phyloP scores from a whole-genome alignment of 2,329 filamentous ascomycete genomes.

The Aulographum hederae region DNA sequence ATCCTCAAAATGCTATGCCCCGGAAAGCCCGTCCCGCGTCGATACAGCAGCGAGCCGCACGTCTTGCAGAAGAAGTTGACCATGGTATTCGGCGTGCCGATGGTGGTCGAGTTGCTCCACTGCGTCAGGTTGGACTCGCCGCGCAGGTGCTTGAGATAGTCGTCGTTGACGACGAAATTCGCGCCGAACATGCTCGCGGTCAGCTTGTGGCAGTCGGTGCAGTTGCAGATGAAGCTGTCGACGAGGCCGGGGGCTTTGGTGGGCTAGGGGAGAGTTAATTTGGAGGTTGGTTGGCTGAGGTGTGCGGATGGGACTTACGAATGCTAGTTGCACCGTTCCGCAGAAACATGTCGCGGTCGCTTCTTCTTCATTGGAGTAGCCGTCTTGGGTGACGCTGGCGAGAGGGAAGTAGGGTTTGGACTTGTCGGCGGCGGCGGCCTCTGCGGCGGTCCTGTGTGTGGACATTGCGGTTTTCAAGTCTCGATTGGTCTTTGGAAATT shows the following conservation, averaged over 20 bases:
- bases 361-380: slow-evolving; percentile 9
- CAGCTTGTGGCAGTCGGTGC: slow-evolving; percentile 42
- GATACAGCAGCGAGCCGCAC: slow-evolving; percentile 44
- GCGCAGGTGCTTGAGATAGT: slow-evolving; percentile 28
- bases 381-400: slow-evolving; percentile 7
- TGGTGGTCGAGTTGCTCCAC: slow-evolving; percentile 21
- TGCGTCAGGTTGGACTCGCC: slow-evolving; percentile 30
- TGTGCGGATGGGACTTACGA: slow-evolving; percentile 7
- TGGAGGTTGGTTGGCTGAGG: not conserved
- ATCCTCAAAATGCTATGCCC: slow-evolving; percentile 32
- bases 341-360: slow-evolving; percentile 15
- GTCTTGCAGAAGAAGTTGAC: slow-evolving; percentile 41
- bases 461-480: too few relatives aligned
- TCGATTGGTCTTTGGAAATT: too few relatives aligned
- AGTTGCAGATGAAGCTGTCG: slow-evolving; percentile 40
- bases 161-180: slow-evolving; percentile 32
- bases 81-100: slow-evolving; percentile 32
- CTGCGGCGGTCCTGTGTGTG: too few relatives aligned
- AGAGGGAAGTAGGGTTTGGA: slow-evolving; percentile 10
- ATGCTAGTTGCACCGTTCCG: slow-evolving; percentile 12
- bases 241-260: slow-evolving; percentile 26
- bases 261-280: slow-evolving; percentile 16
- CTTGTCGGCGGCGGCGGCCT: slow-evolving; percentile 5
- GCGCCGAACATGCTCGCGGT: slow-evolving; percentile 42
- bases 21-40: slow-evolving; percentile 25